These are phyloP conservation scores for Cinnamomum chago DNA, from an alignment of 164 flowering plant genomes.

Conservation along the genomic window DNA sequence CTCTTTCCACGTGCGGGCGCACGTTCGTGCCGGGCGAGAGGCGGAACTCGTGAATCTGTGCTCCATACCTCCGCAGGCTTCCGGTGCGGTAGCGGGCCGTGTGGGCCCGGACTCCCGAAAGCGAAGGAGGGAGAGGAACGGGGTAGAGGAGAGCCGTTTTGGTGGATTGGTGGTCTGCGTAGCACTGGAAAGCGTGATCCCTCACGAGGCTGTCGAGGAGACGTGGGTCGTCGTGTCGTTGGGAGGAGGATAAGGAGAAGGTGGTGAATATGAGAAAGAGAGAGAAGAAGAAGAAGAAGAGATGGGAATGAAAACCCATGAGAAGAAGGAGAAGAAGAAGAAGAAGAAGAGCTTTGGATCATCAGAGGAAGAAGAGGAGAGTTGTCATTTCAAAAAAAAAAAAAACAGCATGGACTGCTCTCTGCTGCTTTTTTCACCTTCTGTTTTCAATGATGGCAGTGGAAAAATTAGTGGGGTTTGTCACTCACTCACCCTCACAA, in stretches of 20 bases:
- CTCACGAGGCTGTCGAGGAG: conserved; percentile 60
- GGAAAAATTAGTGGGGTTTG: no score
- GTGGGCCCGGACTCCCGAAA: conserved; percentile 56
- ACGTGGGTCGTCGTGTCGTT: conserved; percentile 20
- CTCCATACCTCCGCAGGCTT: conserved; percentile 75
- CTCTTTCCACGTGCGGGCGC: conserved; percentile 65
- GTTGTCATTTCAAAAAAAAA: background rate
- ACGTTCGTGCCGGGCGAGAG: conserved; percentile 42
- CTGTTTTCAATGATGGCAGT: background rate
- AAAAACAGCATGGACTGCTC: background rate
- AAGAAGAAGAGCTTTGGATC: background rate
- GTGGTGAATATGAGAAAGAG: conserved; percentile 10
- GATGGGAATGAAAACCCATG: background rate
- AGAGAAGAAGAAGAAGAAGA: conserved; percentile 1
- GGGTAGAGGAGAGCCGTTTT: conserved; percentile 49
- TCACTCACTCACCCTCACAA: background rate
- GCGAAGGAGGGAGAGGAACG: conserved; percentile 48
- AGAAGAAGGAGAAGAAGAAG: conserved; percentile 5
- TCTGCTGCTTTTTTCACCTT: background rate
- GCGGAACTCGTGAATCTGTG: conserved; percentile 53
- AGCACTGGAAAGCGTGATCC: conserved; percentile 57
- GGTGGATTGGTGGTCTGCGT: conserved; percentile 17
- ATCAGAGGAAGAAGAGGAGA: background rate
- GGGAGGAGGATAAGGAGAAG: conserved; percentile 6
- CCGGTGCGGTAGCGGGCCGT: conserved; percentile 67